Percentiles rank a stretch among this genome's conserved stretches.
These are phyloP conservation scores for Pseudohalonectria lignicola DNA, from an alignment of 2,329 filamentous ascomycete species.

Conservation along the genomic window DNA sequence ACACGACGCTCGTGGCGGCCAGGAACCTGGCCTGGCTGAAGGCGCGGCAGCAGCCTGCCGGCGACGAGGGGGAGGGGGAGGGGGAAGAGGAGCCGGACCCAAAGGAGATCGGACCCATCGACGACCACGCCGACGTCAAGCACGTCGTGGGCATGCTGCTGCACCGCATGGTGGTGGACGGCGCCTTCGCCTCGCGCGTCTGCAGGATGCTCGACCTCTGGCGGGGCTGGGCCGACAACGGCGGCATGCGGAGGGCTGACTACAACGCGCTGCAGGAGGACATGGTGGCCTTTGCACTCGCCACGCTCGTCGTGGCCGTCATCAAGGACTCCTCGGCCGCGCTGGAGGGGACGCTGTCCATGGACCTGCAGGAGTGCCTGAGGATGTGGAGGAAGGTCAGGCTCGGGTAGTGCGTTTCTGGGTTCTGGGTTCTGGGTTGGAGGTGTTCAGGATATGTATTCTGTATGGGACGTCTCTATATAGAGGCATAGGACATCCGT, in stretches of 20 bases:
- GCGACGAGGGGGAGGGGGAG: background rate
- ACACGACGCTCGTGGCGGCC: constrained; percentile 31
- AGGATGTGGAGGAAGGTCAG: constrained; percentile 41
- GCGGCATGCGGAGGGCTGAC: constrained; percentile 39
- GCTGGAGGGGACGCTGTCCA: constrained; percentile 33
- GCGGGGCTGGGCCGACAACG: constrained; percentile 43
- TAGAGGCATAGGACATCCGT: too few relatives aligned
- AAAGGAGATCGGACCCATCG: background rate
- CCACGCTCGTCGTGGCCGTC: constrained; percentile 33
- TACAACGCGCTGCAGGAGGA: constrained; percentile 24
- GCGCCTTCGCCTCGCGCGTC: constrained; percentile 26
- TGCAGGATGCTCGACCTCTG: constrained; percentile 36
- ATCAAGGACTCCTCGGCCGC: constrained; percentile 33
- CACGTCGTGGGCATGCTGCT: constrained; percentile 33
- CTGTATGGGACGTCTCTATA: too few relatives aligned
- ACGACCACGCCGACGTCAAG: constrained; percentile 16
- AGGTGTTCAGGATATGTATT: too few relatives aligned
- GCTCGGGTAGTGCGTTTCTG: constrained; percentile 31
- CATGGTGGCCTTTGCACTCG: constrained; percentile 31
- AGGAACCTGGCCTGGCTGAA: constrained; percentile 34
- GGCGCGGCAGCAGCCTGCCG: constrained; percentile 1
- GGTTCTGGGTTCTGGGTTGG: too few relatives aligned
- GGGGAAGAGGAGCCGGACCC: background rate
- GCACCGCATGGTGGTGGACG: constrained; percentile 40
- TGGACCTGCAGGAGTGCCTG: constrained; percentile 44